These are phyloP conservation scores for Carallia pectinifolia DNA, from an alignment of 345 rosid genomes.

Conservation along the genomic window DNA sequence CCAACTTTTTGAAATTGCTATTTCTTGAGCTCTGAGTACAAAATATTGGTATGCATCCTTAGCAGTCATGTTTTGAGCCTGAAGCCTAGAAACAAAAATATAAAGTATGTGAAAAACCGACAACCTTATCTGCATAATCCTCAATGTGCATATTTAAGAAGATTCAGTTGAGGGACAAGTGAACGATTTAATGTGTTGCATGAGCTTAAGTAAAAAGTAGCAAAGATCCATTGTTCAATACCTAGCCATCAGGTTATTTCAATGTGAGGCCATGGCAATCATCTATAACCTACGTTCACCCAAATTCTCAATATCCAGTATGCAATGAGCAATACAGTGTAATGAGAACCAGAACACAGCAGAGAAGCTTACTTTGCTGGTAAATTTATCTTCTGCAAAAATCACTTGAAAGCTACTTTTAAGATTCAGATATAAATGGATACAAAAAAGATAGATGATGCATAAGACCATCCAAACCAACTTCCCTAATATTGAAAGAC, in stretches of 20 bases:
- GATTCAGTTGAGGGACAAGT: background rate
- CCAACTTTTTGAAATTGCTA: slow-evolving; percentile 71
- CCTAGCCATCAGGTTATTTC: background rate
- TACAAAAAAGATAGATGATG: background rate
- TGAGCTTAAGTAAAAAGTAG: background rate
- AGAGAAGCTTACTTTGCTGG: background rate
- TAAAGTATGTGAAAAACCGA: background rate
- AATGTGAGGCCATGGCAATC: background rate
- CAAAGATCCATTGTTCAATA: background rate
- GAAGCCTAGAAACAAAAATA: slow-evolving; percentile 60
- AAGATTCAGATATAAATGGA: background rate
- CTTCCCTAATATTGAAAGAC: background rate
- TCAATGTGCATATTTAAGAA: background rate
- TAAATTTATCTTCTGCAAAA: background rate
- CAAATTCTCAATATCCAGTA: background rate
- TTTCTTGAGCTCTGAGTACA: slow-evolving; percentile 77
- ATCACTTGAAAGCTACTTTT: background rate
- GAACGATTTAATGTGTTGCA: background rate
- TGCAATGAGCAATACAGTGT: background rate
- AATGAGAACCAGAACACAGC: background rate
- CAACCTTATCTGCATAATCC: background rate
- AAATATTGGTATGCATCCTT: slow-evolving; percentile 74
- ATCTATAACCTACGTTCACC: background rate
- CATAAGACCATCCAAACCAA: background rate
- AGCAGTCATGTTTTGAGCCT: slow-evolving; percentile 51